A percentile compares a stretch with the other conserved stretches of the same genome.
phyloP scores from a whole-genome alignment of 192 early-diverging fungal genomes.

The Rhizophagus prolifer region DNA sequence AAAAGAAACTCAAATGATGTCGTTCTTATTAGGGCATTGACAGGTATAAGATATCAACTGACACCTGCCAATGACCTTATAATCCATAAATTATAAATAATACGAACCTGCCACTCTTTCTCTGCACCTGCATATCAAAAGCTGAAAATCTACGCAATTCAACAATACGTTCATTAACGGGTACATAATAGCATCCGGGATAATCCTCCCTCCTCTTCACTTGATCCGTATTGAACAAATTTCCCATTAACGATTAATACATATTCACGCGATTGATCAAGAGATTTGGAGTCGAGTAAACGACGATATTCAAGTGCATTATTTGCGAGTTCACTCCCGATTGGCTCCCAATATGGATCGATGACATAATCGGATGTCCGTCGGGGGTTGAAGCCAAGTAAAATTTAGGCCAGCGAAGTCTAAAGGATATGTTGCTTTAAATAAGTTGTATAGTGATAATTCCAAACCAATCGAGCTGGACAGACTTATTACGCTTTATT shows the following conservation, averaged over 20 bases:
- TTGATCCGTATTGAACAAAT: not conserved
- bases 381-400: slow-evolving; percentile 5
- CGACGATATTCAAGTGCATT: slow-evolving; percentile 23
- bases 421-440: slow-evolving; percentile 16
- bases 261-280: slow-evolving; percentile 12
- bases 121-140: not conserved
- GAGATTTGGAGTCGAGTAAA: slow-evolving; percentile 15
- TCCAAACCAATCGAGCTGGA: slow-evolving; percentile 13
- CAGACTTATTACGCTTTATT: slow-evolving; percentile 26
- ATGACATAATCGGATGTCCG: slow-evolving; percentile 5
- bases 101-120: slow-evolving; percentile 26
- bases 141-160: slow-evolving; percentile 18
- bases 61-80: slow-evolving; percentile 16
- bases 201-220: slow-evolving; percentile 7
- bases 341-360: slow-evolving; percentile 23
- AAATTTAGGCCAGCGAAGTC: slow-evolving; percentile 15
- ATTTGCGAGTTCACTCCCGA: not conserved
- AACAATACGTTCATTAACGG: slow-evolving; percentile 3
- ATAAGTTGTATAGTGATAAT: not conserved
- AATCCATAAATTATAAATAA: slow-evolving; percentile 25
- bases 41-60: not conserved
- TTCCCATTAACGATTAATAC: slow-evolving; percentile 23
- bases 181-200: slow-evolving; percentile 15
- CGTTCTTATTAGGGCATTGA: not conserved
- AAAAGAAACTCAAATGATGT: no score